Evolutionary conservation across 441 rosid genomes (phyloP).

Genomic region (Adansonia madagascariensis): DNA sequence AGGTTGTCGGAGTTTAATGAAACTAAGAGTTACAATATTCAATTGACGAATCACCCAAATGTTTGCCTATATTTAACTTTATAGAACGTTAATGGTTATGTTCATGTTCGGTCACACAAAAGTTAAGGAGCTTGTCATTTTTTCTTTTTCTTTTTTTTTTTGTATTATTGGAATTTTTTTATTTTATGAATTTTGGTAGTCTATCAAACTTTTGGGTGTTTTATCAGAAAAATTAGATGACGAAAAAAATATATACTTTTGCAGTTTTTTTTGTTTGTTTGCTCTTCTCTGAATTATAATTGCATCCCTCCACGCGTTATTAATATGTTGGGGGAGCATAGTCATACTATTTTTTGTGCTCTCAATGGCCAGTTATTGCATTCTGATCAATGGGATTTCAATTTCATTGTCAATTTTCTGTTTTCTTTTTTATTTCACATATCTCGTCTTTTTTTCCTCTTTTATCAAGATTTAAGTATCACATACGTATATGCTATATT

Average conservation of each 20-base stretch:
- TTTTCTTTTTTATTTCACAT: not conserved
- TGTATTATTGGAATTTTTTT: too few relatives aligned
- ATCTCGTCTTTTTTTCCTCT: conserved; percentile 17
- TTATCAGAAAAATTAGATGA: too few relatives aligned
- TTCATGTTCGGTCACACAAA: too few relatives aligned
- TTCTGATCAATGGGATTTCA: not conserved
- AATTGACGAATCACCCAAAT: not conserved
- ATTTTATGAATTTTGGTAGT: not conserved
- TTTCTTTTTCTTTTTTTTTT: too few relatives aligned
- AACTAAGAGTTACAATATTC: too few relatives aligned
- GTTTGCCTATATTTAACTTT: too few relatives aligned
- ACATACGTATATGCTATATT: too few relatives aligned
- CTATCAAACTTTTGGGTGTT: not conserved
- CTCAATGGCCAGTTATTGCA: not conserved
- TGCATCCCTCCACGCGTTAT: not conserved
- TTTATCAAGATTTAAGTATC: conserved; percentile 36
- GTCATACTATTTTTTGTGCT: not conserved
- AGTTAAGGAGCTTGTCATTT: not conserved
- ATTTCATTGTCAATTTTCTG: conserved; percentile 1
- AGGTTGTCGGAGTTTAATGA: too few relatives aligned
- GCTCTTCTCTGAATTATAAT: not conserved
- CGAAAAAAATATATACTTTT: not conserved
- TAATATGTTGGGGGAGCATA: too few relatives aligned
- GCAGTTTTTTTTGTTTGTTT: not conserved
- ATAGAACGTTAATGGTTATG: not conserved